Evolutionary conservation across 306 rosid genomes (phyloP), one percentile per base, ranked within the genome.

Genomic region (Senna siamea): DNA sequence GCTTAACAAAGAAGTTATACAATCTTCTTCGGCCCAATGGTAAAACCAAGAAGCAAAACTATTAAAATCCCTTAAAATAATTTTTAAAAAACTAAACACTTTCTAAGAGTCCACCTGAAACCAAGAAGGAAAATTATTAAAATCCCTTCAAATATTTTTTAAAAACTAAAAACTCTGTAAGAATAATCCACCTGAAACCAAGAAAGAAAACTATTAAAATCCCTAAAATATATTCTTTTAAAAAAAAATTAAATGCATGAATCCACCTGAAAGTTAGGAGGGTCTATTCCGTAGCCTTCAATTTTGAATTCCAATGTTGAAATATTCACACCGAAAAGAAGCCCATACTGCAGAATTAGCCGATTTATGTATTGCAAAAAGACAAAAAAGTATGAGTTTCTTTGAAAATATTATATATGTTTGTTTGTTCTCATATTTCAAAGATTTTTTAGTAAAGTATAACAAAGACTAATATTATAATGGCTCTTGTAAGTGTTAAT

Each of bases 191-290:
- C 38, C 72, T 15, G 52, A 23, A 52, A 15, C 66, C 77, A 69
- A 13, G 70, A 59, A 37, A 48, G 11, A 70, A 32, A 55, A 9
- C 4, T 19, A 78, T 18, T 18, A 46, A 54, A 56, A 70, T 56
- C 9, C 40, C 20, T 13, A 32, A 51, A 46, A 57, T 66, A 4
- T 37, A 37, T 5, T 37, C 0, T 37, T 2, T 37, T 37, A 73
- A 57, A 72, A 28, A 55, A 44, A 44, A 44, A 44, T 26, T 26
- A 26, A 26, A 26, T 26, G 30, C 30, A 26, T 26, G 30, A 26
- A 38, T 68, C 44, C 54, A 43, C 56, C 32, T n/a, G 15, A 74
- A 70, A 37, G 57, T 53, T 69, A 71, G 60, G 71, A 73, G 69
- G 75, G 65, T 62, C 40, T 32, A 47, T 30, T 47, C 47, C 19